These are phyloP conservation scores for Pouteria campechiana DNA, from an alignment of 179 eudicot species.

Conservation along the genomic window DNA sequence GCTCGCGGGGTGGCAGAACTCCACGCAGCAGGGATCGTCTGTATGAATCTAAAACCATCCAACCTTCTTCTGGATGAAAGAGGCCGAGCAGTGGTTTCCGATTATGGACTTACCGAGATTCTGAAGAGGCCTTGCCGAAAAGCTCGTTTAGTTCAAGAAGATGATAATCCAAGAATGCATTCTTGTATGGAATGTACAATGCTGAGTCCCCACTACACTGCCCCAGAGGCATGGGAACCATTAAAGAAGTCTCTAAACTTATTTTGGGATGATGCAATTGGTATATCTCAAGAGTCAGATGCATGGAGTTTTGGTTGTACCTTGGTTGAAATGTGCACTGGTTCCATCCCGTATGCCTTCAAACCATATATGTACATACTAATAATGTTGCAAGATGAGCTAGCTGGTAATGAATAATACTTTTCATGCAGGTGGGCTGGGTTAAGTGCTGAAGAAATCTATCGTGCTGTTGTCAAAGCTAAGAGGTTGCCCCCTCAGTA, in stretches of 20 bases:
- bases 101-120: conserved; percentile 93
- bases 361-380: background rate
- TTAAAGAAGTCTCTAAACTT: conserved; percentile 71
- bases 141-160: conserved; percentile 67
- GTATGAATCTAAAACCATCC: conserved; percentile 94
- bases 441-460: conserved; percentile 85
- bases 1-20: conserved; percentile 98
- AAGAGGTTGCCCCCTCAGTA: conserved; percentile 90
- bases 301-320: conserved; percentile 99
- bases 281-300: conserved; percentile 92
- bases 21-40: conserved; percentile 96
- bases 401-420: conserved; percentile 1
- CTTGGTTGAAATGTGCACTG: conserved; percentile 99
- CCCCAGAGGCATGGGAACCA: conserved; percentile 99
- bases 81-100: conserved; percentile 92
- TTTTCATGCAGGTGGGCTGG: conserved; percentile 78
- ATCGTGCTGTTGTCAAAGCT: conserved; percentile 73
- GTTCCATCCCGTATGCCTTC: conserved; percentile 72
- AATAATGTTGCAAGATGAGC: background rate
- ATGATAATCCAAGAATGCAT: conserved; percentile 73
- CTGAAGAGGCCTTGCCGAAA: conserved; percentile 85
- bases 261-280: conserved; percentile 91
- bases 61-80: conserved; percentile 83
- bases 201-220: conserved; percentile 93
- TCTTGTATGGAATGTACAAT: conserved; percentile 99